These are phyloP conservation scores for Backusella circina DNA, from an alignment of 192 early-diverging fungal species.

Conservation along the genomic window DNA sequence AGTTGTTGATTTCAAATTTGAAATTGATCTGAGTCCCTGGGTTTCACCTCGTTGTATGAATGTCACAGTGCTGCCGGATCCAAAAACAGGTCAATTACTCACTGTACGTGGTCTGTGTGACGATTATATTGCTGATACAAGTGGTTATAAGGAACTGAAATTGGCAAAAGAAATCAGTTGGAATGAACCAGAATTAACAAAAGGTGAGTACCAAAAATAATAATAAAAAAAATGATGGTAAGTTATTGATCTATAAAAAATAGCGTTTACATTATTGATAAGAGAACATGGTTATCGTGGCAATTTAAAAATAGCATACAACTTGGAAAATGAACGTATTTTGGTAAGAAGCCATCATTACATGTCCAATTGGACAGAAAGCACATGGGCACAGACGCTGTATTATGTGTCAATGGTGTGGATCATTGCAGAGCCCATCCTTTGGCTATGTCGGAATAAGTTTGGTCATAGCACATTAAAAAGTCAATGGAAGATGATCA, in stretches of 20 bases:
- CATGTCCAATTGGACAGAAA: constrained; percentile 20
- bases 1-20: constrained; percentile 32
- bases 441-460: constrained; percentile 11
- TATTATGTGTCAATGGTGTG: constrained; percentile 43
- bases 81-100: constrained; percentile 13
- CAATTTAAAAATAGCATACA: constrained; percentile 32
- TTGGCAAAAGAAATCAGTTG: constrained; percentile 41
- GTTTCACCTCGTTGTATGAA: constrained; percentile 27
- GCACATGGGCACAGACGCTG: constrained; percentile 17
- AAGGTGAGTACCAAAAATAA: constrained; percentile 18
- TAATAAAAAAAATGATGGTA: no score
- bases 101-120: constrained; percentile 29
- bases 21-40: constrained; percentile 27
- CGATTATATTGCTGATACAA: constrained; percentile 27
- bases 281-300: constrained; percentile 33
- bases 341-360: constrained; percentile 25
- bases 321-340: constrained; percentile 26
- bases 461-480: constrained; percentile 29
- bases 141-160: constrained; percentile 38
- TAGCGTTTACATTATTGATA: constrained; percentile 30
- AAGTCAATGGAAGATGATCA: constrained; percentile 26
- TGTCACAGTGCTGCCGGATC: constrained; percentile 31
- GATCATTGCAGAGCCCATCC: constrained; percentile 38
- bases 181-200: constrained; percentile 36
- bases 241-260: background rate